These are phyloP conservation scores for Acrodontium crateriforme DNA, from an alignment of 2,329 filamentous ascomycete genomes.

Conservation along the genomic window DNA sequence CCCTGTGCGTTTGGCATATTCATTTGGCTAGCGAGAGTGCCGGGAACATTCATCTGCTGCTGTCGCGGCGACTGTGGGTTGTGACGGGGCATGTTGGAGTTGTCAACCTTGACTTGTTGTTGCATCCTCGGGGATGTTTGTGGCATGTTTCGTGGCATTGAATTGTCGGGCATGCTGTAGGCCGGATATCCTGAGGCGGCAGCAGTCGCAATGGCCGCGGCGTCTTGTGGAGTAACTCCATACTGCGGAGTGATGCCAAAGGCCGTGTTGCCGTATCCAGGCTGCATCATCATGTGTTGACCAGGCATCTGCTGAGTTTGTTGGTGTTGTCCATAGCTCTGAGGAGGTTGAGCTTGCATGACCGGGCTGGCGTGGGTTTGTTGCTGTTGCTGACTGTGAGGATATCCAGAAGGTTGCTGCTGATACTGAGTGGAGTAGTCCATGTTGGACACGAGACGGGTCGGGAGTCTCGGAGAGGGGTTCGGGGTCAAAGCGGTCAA, in stretches of 20 bases:
- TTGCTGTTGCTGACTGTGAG: slow-evolving; percentile 30
- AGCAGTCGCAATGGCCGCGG: slow-evolving; percentile 75
- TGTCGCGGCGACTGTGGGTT: slow-evolving; percentile 61
- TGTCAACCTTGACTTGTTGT: slow-evolving; percentile 47
- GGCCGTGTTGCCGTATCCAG: slow-evolving; percentile 67
- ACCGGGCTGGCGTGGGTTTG: slow-evolving; percentile 62
- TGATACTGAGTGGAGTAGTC: slow-evolving; percentile 35
- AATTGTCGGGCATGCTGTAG: slow-evolving; percentile 54
- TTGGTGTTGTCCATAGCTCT: slow-evolving; percentile 41
- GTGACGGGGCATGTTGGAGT: slow-evolving; percentile 39
- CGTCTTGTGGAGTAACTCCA: slow-evolving; percentile 69
- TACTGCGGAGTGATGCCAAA: slow-evolving; percentile 61
- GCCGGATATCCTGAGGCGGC: slow-evolving; percentile 74
- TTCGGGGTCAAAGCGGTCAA: slow-evolving; percentile 7
- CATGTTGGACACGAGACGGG: slow-evolving; percentile 23
- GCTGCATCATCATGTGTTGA: slow-evolving; percentile 50
- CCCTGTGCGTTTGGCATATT: slow-evolving; percentile 36
- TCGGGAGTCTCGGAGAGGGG: slow-evolving; percentile 5
- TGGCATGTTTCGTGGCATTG: no score
- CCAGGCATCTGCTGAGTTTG: slow-evolving; percentile 45
- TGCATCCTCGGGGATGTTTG: slow-evolving; percentile 62
- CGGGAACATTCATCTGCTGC: slow-evolving; percentile 42
- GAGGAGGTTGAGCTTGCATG: slow-evolving; percentile 53
- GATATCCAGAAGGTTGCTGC: slow-evolving; percentile 25
- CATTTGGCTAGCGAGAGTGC: slow-evolving; percentile 32